phyloP scores from a whole-genome alignment of 768 basidiomycete genomes.

The Tephrocybe sp. region DNA sequence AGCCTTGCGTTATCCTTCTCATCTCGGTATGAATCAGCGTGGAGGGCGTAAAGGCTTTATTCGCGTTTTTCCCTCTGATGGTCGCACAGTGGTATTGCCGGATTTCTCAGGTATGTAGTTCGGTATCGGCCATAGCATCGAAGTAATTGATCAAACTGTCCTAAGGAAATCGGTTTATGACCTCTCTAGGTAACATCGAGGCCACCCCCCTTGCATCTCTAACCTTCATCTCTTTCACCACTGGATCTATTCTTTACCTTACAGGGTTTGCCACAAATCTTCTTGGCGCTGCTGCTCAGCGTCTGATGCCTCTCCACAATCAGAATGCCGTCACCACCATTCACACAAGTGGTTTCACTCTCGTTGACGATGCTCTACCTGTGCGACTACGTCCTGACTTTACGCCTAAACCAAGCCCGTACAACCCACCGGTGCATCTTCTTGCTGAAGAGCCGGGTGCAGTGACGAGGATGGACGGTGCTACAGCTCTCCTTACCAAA shows the following conservation, averaged over 20 bases:
- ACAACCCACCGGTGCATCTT: conserved; percentile 55
- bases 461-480: conserved; percentile 25
- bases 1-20: conserved; percentile 44
- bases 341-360: conserved; percentile 47
- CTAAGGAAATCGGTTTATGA: conserved; percentile 60
- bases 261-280: conserved; percentile 54
- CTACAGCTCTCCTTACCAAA: conserved; percentile 32
- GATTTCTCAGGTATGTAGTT: conserved; percentile 51
- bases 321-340: conserved; percentile 47
- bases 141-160: not conserved
- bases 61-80: conserved; percentile 53
- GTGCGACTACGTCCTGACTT: conserved; percentile 36
- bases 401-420: conserved; percentile 36
- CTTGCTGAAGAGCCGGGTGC: conserved; percentile 44
- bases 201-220: conserved; percentile 53
- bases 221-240: conserved; percentile 51
- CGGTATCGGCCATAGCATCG: not conserved
- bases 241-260: conserved; percentile 58
- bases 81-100: conserved; percentile 53
- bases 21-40: conserved; percentile 62
- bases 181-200: conserved; percentile 61
- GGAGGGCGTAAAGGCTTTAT: conserved; percentile 63
- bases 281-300: conserved; percentile 43
- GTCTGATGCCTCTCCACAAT: conserved; percentile 48
- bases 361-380: conserved; percentile 54